Base-by-base conservation (phyloP, 202 grass and related monocot species). In the Dendrocalamus latiflorus region DNA sequence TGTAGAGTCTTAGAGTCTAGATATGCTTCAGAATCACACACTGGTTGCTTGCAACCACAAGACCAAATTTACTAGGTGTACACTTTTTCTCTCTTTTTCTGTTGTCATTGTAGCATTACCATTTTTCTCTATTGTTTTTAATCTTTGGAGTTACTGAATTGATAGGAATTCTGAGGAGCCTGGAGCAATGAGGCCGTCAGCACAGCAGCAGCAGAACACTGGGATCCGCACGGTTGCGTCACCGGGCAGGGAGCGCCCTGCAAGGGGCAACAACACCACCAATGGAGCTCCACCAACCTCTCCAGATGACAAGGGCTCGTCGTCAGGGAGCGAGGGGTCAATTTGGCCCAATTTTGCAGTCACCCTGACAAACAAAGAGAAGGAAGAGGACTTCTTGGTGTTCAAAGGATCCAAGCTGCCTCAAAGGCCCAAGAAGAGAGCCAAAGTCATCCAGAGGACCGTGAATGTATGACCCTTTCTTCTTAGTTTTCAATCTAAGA, bases 351-450 rank as follows among this genome's bases (percentile, higher is more conserved):
- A 93, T 17, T 94, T 97, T 42, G 75, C 69, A 48, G 80, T 94
- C 42, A 42, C 86, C 37, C 79, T 97, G 42, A 86, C 92, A 12
- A 97, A 91, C 61, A 97, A 90, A 84, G 94, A 97, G 83, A 97
- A 97, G 67, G 94, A 97, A 82, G 94, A 92, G 75, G 94, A 97
- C 68, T 97, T 94, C 75, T 81, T 91, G 75, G 77, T 81, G 85
- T 93, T 97, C 81, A 97, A 97, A 77, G 94, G 94, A 81, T 97
- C 92, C 57, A 97, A 94, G 84, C 74, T 89, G 44, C 94, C 94
- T 64, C 94, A 94, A 59, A 88, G 94, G 24, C 94, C 94, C 44
- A 97, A 97, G 57, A 97, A 97, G 79, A 80, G 94, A 74, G 90
- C 92, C 36, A 97, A 97, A 81, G 51, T 88, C 72, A 78, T 97